These are phyloP conservation scores for Aspergillus sclerotiicarbonarius DNA, from an alignment of 495 filamentous ascomycete species.

Conservation along the genomic window DNA sequence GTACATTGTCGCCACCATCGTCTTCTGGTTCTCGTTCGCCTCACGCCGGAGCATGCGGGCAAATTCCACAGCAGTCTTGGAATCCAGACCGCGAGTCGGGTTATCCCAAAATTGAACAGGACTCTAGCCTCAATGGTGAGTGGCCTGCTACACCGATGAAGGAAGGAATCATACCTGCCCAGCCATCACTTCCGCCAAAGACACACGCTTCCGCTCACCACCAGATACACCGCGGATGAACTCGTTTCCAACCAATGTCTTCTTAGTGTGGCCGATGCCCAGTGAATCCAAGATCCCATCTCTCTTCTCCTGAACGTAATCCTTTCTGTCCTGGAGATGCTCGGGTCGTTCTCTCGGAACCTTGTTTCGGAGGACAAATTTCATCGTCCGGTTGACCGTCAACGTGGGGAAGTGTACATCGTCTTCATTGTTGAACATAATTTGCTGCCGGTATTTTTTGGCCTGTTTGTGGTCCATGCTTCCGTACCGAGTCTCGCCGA, in stretches of 20 bases:
- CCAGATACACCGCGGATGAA: conserved; percentile 79
- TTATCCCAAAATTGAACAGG: conserved; percentile 87
- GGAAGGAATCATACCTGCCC: conserved; percentile 53
- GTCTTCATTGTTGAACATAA: conserved; percentile 50
- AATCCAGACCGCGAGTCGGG: conserved; percentile 76
- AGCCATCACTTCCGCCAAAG: conserved; percentile 70
- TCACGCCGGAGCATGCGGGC: conserved; percentile 64
- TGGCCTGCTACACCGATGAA: no score
- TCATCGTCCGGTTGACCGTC: conserved; percentile 76
- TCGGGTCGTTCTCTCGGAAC: conserved; percentile 61
- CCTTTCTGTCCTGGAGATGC: conserved; percentile 47
- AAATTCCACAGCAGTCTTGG: conserved; percentile 78
- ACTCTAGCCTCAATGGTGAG: conserved; percentile 30
- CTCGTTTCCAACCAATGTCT: conserved; percentile 80
- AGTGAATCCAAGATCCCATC: conserved; percentile 76
- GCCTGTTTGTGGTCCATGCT: conserved; percentile 37
- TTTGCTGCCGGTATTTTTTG: conserved; percentile 35
- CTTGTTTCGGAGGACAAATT: conserved; percentile 72
- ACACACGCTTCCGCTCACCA: conserved; percentile 81
- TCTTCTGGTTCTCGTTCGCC: conserved; percentile 63
- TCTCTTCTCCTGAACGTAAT: conserved; percentile 63
- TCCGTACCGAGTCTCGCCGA: conserved; percentile 32
- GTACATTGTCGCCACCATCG: conserved; percentile 75
- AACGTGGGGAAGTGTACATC: conserved; percentile 81
- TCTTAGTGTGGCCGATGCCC: conserved; percentile 71